A percentile compares a stretch with the other conserved stretches of the same genome.
These are phyloP conservation scores for Colletotrichum trifolii DNA, from an alignment of 2,329 filamentous ascomycete species.

Conservation along the genomic window DNA sequence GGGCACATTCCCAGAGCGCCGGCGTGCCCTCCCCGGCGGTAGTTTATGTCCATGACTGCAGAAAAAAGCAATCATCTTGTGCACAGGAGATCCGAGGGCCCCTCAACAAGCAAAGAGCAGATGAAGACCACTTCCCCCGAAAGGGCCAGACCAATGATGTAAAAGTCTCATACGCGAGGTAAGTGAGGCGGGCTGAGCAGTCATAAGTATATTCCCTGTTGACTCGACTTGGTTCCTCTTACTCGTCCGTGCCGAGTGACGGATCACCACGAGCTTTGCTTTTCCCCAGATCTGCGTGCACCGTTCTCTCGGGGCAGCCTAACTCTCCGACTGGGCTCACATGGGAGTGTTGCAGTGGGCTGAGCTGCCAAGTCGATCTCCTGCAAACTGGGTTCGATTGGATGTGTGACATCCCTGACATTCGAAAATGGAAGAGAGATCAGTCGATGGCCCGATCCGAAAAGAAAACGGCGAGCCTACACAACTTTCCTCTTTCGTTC, in stretches of 20 bases:
- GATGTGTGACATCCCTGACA: conserved; percentile 18
- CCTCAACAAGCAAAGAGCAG: conserved; percentile 30
- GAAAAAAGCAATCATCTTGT: conserved; percentile 27
- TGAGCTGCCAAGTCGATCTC: conserved; percentile 10
- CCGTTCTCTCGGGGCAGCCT: conserved; percentile 5
- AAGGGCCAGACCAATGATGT: conserved; percentile 19
- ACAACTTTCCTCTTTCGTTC: not conserved
- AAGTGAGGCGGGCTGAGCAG: conserved; percentile 14
- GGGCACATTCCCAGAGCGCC: conserved; percentile 20
- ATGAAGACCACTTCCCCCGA: not conserved
- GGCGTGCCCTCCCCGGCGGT: not conserved
- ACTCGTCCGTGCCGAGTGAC: not conserved
- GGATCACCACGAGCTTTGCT: not conserved
- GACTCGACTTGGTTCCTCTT: not conserved
- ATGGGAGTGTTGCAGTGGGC: conserved; percentile 7
- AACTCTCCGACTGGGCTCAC: conserved; percentile 8
- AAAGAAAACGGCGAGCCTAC: conserved; percentile 17
- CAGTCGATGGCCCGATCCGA: conserved; percentile 10
- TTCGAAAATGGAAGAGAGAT: conserved; percentile 1
- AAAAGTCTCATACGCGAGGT: conserved; percentile 8
- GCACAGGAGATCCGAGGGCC: conserved; percentile 26
- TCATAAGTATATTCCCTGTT: no score
- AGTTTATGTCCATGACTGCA: conserved; percentile 16
- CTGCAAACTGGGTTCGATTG: conserved; percentile 1
- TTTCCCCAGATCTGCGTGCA: conserved; percentile 26